Evolutionary conservation across 2,329 filamentous ascomycete genomes (phyloP).

Genomic region (Exophiala spinifera): DNA sequence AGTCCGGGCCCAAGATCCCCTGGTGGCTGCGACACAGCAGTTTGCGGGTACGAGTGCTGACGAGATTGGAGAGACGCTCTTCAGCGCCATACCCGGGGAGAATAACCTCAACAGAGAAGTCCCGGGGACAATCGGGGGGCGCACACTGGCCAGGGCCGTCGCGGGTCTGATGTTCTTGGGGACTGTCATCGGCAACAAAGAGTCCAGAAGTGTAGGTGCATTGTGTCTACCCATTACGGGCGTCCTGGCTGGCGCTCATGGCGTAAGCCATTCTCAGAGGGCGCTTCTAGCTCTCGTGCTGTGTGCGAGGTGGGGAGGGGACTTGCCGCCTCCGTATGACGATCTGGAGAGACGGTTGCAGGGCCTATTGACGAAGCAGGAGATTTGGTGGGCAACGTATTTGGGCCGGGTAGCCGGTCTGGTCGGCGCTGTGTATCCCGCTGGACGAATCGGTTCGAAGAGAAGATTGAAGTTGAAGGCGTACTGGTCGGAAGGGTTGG

Average conservation of each 20-base stretch:
- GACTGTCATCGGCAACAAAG: constrained; percentile 35
- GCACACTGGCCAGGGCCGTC: constrained; percentile 33
- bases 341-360: constrained; percentile 32
- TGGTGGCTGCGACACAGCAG: constrained; percentile 59
- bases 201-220: constrained; percentile 34
- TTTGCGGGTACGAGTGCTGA: constrained; percentile 48
- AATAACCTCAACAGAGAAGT: constrained; percentile 27
- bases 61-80: constrained; percentile 49
- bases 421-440: constrained; percentile 34
- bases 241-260: constrained; percentile 34
- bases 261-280: constrained; percentile 35
- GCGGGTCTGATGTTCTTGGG: constrained; percentile 35
- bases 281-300: constrained; percentile 36
- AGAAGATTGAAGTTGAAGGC: constrained; percentile 32
- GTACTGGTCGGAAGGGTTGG: constrained; percentile 33
- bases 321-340: constrained; percentile 35
- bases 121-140: constrained; percentile 30
- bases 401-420: constrained; percentile 34
- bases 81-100: constrained; percentile 41
- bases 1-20: constrained; percentile 63
- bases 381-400: constrained; percentile 37
- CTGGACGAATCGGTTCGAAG: constrained; percentile 29
- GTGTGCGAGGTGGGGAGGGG: constrained; percentile 32
- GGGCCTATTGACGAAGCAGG: constrained; percentile 32
- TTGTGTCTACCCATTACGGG: constrained; percentile 36